Evolutionary conservation across 768 basidiomycete species (phyloP).

Genomic region (Boletus bicolor): DNA sequence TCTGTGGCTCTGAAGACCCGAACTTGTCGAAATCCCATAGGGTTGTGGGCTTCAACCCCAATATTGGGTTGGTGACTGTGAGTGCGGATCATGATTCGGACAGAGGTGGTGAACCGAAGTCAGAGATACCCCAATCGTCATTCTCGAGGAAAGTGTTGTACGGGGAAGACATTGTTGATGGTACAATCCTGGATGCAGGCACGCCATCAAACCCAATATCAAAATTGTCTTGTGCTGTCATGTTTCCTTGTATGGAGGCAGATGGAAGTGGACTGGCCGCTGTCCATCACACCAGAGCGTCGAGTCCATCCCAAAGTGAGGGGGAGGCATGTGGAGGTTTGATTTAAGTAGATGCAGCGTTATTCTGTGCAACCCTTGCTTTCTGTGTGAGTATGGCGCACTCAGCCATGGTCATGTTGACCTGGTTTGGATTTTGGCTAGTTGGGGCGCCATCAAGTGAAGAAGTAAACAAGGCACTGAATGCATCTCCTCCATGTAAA

Average conservation of each 20-base stretch:
- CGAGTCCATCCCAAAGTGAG: constrained; percentile 64
- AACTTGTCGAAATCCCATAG: constrained; percentile 51
- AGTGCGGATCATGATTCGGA: constrained; percentile 15
- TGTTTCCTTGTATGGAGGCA: neutral
- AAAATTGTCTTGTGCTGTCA: constrained; percentile 6
- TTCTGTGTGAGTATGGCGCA: constrained; percentile 57
- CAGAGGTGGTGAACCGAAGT: constrained; percentile 30
- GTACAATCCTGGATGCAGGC: neutral
- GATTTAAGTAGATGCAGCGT: constrained; percentile 11
- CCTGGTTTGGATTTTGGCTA: constrained; percentile 20
- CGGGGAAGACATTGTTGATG: constrained; percentile 4
- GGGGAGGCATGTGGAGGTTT: constrained; percentile 12
- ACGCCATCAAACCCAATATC: constrained; percentile 26
- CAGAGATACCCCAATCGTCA: constrained; percentile 47
- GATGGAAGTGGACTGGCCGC: constrained; percentile 9
- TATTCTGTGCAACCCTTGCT: constrained; percentile 36
- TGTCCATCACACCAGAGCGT: constrained; percentile 38
- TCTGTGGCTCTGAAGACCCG: constrained; percentile 18
- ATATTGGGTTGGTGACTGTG: constrained; percentile 1
- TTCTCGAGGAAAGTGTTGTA: constrained; percentile 16
- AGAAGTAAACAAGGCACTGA: constrained; percentile 62
- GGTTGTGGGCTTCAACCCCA: constrained; percentile 7
- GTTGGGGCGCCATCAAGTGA: constrained; percentile 26
- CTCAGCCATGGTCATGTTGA: constrained; percentile 69
- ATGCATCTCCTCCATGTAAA: constrained; percentile 55